phyloP scores from a whole-genome alignment of 2,329 filamentous ascomycete genomes.

The Lachnellula hyalina region DNA sequence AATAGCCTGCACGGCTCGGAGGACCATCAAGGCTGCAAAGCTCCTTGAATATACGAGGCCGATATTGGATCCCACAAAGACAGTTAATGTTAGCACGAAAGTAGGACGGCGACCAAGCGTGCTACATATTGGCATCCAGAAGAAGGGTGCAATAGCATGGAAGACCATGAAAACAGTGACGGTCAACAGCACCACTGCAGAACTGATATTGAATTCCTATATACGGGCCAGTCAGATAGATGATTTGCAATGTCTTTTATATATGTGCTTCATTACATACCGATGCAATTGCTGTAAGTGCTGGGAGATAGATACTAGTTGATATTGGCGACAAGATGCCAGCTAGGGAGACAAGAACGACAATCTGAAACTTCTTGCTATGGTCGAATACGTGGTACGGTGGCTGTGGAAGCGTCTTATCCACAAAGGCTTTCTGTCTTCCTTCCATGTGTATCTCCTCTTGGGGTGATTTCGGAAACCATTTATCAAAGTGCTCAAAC shows the following conservation, averaged over 20 bases:
- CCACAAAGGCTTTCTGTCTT: background rate
- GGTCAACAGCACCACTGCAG: constrained; percentile 6
- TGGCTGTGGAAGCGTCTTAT: constrained; percentile 7
- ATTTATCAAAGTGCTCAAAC: constrained; percentile 11
- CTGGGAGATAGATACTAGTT: constrained; percentile 19
- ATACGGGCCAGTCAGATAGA: constrained; percentile 27
- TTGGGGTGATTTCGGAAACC: constrained; percentile 6
- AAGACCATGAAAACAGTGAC: constrained; percentile 37
- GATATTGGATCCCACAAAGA: constrained; percentile 44
- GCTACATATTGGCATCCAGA: constrained; percentile 42
- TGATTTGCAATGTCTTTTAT: background rate
- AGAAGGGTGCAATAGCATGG: constrained; percentile 51
- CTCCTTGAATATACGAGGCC: constrained; percentile 37
- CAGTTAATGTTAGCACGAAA: constrained; percentile 42
- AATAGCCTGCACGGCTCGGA: constrained; percentile 51
- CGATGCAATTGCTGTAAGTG: constrained; percentile 7
- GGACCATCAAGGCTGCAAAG: constrained; percentile 42
- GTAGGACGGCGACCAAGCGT: constrained; percentile 47
- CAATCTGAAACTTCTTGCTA: constrained; percentile 39
- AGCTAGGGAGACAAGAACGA: constrained; percentile 34
- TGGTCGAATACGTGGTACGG: constrained; percentile 11
- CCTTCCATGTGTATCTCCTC: background rate
- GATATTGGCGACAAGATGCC: constrained; percentile 19
- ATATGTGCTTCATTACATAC: background rate
- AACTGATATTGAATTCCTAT: constrained; percentile 11